Evolutionary conservation across 1,139 yeast species (phyloP).

Genomic region (Geotrichum cucujoidarum): DNA sequence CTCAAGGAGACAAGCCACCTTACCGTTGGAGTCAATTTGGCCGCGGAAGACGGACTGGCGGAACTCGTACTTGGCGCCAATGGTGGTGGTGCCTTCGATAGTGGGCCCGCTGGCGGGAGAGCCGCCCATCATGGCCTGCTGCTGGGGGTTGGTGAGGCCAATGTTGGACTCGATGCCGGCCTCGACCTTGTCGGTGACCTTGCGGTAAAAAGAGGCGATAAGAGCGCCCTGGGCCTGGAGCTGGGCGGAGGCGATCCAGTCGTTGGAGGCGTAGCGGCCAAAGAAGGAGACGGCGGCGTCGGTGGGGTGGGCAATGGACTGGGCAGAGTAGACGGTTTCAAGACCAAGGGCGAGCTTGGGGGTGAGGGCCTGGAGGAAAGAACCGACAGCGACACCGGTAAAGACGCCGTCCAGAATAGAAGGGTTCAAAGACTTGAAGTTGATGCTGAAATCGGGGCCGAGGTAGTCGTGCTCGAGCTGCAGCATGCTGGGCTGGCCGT

Average conservation of each 20-base stretch:
- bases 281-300: constrained; percentile 89
- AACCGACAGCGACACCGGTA: constrained; percentile 88
- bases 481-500: constrained; percentile 88
- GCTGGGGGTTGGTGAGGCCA: constrained; percentile 64
- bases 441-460: constrained; percentile 81
- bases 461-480: constrained; percentile 96
- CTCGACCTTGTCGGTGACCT: constrained; percentile 85
- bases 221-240: constrained; percentile 89
- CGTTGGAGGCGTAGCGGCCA: constrained; percentile 80
- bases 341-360: constrained; percentile 82
- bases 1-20: constrained; percentile 85
- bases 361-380: constrained; percentile 83
- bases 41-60: constrained; percentile 96
- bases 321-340: constrained; percentile 84
- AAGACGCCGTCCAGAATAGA: constrained; percentile 66
- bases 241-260: constrained; percentile 95
- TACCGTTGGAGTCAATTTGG: constrained; percentile 86
- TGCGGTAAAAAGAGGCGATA: constrained; percentile 90
- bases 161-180: constrained; percentile 94
- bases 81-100: constrained; percentile 84
- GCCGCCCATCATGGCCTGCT: constrained; percentile 58
- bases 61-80: constrained; percentile 97
- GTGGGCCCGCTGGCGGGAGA: constrained; percentile 63
- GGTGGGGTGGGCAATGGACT: constrained; percentile 74
- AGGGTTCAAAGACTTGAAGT: constrained; percentile 89